phyloP scores from a whole-genome alignment of 495 filamentous ascomycete species.

The Aspergillus nanangensis region DNA sequence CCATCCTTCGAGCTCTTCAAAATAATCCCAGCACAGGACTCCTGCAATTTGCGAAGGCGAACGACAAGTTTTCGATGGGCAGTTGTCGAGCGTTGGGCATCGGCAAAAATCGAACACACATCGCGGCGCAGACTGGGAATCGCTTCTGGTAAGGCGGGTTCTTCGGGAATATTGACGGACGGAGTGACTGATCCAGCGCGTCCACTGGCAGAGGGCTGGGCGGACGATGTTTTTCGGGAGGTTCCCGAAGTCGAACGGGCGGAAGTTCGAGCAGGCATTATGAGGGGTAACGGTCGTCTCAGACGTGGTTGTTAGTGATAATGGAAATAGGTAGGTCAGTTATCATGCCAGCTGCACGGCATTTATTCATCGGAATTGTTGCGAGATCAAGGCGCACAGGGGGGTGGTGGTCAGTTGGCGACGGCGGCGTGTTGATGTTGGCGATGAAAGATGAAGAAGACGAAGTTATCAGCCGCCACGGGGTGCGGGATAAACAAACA shows the following conservation, averaged over 20 bases:
- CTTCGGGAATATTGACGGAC: constrained; percentile 64
- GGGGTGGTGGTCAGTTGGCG: neutral
- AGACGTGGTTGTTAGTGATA: neutral
- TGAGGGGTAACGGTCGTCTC: constrained; percentile 17
- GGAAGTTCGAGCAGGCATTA: constrained; percentile 63
- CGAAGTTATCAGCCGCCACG: constrained; percentile 16
- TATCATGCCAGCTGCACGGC: neutral
- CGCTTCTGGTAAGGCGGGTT: constrained; percentile 51
- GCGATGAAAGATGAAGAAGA: constrained; percentile 20
- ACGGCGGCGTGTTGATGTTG: constrained; percentile 12
- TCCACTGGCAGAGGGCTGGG: constrained; percentile 48
- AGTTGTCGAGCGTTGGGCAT: constrained; percentile 83
- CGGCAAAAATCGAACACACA: constrained; percentile 74
- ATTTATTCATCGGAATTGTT: neutral
- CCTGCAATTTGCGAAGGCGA: constrained; percentile 80
- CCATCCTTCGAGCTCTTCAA: constrained; percentile 42
- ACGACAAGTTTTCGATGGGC: constrained; percentile 86
- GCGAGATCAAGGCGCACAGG: neutral
- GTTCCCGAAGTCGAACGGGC: constrained; percentile 51
- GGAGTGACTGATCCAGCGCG: constrained; percentile 61
- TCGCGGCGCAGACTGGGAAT: constrained; percentile 67
- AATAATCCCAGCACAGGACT: constrained; percentile 78
- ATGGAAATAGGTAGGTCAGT: no score
- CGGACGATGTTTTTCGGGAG: constrained; percentile 56
- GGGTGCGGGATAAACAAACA: constrained; percentile 42